Percentiles rank a stretch among this genome's conserved stretches.
These are phyloP conservation scores for Syncephalastrum contaminatum DNA, from an alignment of 371 early-diverging fungal species.

Conservation along the genomic window DNA sequence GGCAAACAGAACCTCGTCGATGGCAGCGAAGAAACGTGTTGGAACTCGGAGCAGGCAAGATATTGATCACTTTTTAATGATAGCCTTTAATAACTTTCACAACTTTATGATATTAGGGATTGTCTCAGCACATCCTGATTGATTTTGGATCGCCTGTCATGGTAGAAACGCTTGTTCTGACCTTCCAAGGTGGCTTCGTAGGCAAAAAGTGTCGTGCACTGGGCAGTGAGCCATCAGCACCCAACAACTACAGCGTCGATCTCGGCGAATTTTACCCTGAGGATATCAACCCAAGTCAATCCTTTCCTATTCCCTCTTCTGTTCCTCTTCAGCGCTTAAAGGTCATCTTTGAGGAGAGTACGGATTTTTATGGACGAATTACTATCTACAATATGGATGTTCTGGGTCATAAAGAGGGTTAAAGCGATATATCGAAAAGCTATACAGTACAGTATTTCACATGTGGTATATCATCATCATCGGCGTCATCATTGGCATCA, in stretches of 20 bases:
- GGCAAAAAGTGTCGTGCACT: conserved; percentile 68
- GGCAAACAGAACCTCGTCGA: conserved; percentile 86
- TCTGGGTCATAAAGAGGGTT: conserved; percentile 31
- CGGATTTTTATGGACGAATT: conserved; percentile 90
- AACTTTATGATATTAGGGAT: conserved; percentile 55
- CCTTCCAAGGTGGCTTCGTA: conserved; percentile 94
- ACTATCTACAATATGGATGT: conserved; percentile 80
- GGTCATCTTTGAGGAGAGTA: conserved; percentile 72
- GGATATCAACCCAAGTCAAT: conserved; percentile 38
- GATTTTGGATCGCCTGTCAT: conserved; percentile 64
- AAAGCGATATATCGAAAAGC: background rate
- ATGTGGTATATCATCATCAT: background rate
- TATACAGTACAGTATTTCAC: background rate
- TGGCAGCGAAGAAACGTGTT: conserved; percentile 82
- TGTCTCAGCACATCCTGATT: conserved; percentile 78
- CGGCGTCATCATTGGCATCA: no score
- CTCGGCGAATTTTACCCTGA: conserved; percentile 33
- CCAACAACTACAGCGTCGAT: conserved; percentile 47
- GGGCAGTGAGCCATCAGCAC: conserved; percentile 24
- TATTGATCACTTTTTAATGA: background rate
- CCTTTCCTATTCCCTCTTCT: conserved; percentile 19
- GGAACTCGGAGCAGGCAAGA: conserved; percentile 89
- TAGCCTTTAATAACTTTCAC: background rate
- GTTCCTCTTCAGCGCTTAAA: conserved; percentile 47
- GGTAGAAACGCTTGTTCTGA: conserved; percentile 51